Conservation (phyloP, 73 alveolate genomes). For the Durusdinium trenchii region DNA sequence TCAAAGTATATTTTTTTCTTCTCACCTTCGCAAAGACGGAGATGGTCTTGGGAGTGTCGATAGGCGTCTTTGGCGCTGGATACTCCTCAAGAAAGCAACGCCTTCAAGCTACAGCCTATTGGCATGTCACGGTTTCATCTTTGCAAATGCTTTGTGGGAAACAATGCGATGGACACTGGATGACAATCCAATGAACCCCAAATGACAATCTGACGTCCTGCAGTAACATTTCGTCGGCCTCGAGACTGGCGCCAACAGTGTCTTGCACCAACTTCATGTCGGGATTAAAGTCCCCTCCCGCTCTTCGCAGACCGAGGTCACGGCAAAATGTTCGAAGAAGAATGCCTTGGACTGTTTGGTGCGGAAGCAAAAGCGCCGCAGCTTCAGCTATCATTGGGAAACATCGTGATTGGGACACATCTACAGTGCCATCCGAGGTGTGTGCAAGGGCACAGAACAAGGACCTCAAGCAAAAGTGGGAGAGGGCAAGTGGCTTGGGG, state of each 20-base stretch:
- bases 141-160: too few relatives aligned
- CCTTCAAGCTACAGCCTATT: too few relatives aligned
- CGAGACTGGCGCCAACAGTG: too few relatives aligned
- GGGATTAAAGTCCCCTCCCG: not conserved
- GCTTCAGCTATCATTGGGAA: too few relatives aligned
- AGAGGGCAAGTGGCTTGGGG: not conserved
- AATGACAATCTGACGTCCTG: too few relatives aligned
- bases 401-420: not conserved
- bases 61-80: constrained; percentile 79
- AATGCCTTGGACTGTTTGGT: not conserved
- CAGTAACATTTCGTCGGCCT: constrained; percentile 68
- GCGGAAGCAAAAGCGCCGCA: too few relatives aligned
- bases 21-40: constrained; percentile 45
- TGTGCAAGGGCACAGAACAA: constrained; percentile 43
- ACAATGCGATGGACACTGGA: too few relatives aligned
- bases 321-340: constrained; percentile 32
- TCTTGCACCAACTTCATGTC: not conserved
- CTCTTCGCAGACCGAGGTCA: not conserved
- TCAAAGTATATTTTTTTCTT: not conserved
- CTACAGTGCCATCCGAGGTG: not conserved
- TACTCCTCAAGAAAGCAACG: too few relatives aligned
- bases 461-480: not conserved
- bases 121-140: too few relatives aligned
- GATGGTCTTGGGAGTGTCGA: constrained; percentile 68
- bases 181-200: too few relatives aligned